phyloP scores from a whole-genome alignment of 2,329 filamentous ascomycete genomes.

The Claviceps maximensis region DNA sequence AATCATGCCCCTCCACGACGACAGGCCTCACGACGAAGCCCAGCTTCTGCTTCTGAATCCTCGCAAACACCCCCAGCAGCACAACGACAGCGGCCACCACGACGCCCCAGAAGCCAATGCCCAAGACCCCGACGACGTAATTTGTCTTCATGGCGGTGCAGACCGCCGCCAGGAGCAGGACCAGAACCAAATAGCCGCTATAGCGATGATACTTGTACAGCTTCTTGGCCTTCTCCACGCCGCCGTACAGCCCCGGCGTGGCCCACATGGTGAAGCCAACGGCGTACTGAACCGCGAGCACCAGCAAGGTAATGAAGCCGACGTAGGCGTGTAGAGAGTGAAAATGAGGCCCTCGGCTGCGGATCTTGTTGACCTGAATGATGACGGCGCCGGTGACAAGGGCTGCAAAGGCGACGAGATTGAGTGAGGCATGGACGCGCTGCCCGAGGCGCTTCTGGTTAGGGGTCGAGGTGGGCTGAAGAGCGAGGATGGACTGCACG shows the following conservation, averaged over 20 bases:
- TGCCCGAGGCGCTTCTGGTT: conserved; percentile 55
- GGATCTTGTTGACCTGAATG: conserved; percentile 76
- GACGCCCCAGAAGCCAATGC: conserved; percentile 66
- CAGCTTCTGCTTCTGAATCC: conserved; percentile 66
- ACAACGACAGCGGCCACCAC: conserved; percentile 53
- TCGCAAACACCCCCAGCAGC: conserved; percentile 58
- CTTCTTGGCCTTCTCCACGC: conserved; percentile 63
- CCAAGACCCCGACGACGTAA: conserved; percentile 55
- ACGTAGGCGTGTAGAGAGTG: conserved; percentile 70
- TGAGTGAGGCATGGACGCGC: conserved; percentile 55
- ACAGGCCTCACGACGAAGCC: neutral
- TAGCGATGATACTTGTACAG: conserved; percentile 84
- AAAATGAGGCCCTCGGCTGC: conserved; percentile 56
- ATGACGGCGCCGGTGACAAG: conserved; percentile 53
- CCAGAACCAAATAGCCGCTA: conserved; percentile 59
- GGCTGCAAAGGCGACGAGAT: conserved; percentile 47
- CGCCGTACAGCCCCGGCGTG: conserved; percentile 60
- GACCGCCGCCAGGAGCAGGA: conserved; percentile 61
- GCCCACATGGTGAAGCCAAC: conserved; percentile 79
- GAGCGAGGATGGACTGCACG: conserved; percentile 65
- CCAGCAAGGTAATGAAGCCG: conserved; percentile 60
- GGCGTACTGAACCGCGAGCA: conserved; percentile 58
- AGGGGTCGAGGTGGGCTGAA: conserved; percentile 69
- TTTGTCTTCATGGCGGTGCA: conserved; percentile 62
- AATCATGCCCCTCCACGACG: neutral